Conservation (phyloP, 1,139 yeast species). For the Pichia sp. region DNA sequence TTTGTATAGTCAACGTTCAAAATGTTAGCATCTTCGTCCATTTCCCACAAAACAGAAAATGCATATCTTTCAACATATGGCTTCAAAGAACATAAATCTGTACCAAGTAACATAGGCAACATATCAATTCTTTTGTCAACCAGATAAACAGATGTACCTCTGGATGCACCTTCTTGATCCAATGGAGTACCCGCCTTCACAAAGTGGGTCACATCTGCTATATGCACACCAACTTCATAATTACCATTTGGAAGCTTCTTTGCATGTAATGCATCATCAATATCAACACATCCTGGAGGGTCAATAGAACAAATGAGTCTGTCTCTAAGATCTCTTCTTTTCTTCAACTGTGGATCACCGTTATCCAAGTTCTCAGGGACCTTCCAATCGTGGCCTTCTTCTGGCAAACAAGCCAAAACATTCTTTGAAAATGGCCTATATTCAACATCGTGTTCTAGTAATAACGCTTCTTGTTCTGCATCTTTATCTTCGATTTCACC, state of each 20-base stretch:
- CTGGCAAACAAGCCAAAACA: slow-evolving; percentile 86
- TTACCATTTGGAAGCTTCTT: slow-evolving; percentile 79
- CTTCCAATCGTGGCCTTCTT: slow-evolving; percentile 88
- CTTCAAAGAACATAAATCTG: slow-evolving; percentile 89
- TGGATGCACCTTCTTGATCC: slow-evolving; percentile 92
- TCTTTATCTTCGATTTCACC: slow-evolving; percentile 89
- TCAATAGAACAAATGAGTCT: slow-evolving; percentile 90
- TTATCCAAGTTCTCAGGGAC: slow-evolving; percentile 61
- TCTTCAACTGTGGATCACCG: slow-evolving; percentile 52
- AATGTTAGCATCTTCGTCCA: slow-evolving; percentile 79
- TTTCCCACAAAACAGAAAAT: slow-evolving; percentile 92
- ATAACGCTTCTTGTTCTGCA: slow-evolving; percentile 93
- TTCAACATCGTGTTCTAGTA: slow-evolving; percentile 93
- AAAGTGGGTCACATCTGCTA: slow-evolving; percentile 97
- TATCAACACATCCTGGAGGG: slow-evolving; percentile 98
- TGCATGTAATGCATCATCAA: slow-evolving; percentile 97
- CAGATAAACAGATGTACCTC: slow-evolving; percentile 95
- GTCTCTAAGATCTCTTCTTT: slow-evolving; percentile 80
- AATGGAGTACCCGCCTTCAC: slow-evolving; percentile 89
- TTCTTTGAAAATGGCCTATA: slow-evolving; percentile 92
- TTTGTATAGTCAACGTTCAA: slow-evolving; percentile 77
- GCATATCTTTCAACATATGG: slow-evolving; percentile 96
- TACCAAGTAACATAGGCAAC: slow-evolving; percentile 94
- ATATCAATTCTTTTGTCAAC: slow-evolving; percentile 99
- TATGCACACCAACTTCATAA: slow-evolving; percentile 96